Percentiles rank a stretch among this genome's conserved stretches.
Conservation (phyloP, 1,139 yeast species). For the Debaryomycetaceae sp. region DNA sequence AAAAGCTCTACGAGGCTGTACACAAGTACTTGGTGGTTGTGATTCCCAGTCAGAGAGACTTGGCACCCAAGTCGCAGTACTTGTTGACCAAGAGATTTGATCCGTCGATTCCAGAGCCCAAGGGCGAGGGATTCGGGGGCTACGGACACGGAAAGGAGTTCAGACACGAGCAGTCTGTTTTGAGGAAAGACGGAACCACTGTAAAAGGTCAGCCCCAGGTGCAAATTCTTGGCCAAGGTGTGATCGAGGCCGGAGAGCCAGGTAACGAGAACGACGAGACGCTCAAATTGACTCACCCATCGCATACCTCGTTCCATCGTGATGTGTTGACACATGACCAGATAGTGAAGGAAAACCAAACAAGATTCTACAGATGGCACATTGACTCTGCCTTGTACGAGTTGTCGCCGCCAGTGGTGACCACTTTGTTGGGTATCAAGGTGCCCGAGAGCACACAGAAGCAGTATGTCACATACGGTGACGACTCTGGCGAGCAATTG, state of each 20-base stretch:
- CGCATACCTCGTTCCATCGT: slow-evolving; percentile 77
- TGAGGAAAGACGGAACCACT: slow-evolving; percentile 74
- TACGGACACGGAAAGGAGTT: slow-evolving; percentile 87
- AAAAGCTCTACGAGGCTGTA: slow-evolving; percentile 58
- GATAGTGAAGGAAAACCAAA: slow-evolving; percentile 55
- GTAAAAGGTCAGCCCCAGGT: slow-evolving; percentile 85
- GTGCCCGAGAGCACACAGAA: slow-evolving; percentile 59
- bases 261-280: slow-evolving; percentile 62
- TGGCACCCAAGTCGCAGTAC: slow-evolving; percentile 73
- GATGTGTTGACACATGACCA: slow-evolving; percentile 58
- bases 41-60: slow-evolving; percentile 63
- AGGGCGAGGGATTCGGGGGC: slow-evolving; percentile 42
- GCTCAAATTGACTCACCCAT: slow-evolving; percentile 72
- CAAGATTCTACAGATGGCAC: slow-evolving; percentile 90
- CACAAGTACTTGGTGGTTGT: slow-evolving; percentile 67
- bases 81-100: slow-evolving; percentile 71
- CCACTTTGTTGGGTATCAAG: slow-evolving; percentile 76
- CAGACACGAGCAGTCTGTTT: slow-evolving; percentile 72
- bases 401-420: slow-evolving; percentile 78
- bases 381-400: slow-evolving; percentile 86
- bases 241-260: slow-evolving; percentile 59
- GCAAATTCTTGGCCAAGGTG: slow-evolving; percentile 83
- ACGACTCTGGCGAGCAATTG: slow-evolving; percentile 61
- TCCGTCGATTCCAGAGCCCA: slow-evolving; percentile 57
- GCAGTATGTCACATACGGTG: slow-evolving; percentile 56